These are phyloP conservation scores for Fusarium sp. DNA, from an alignment of 2,329 filamentous ascomycete genomes.

Conservation along the genomic window DNA sequence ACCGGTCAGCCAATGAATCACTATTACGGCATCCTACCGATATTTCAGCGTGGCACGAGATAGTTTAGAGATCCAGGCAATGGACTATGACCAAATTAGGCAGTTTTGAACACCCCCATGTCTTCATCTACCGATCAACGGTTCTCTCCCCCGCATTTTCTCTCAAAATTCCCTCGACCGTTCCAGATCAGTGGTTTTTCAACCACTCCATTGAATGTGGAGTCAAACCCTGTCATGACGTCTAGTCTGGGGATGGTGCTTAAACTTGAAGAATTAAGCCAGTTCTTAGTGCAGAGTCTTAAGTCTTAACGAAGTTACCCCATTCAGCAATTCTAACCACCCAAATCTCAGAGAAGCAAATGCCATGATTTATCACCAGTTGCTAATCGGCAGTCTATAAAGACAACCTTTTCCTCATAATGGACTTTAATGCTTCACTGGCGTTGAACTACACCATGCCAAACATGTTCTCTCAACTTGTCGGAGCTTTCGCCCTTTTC, in stretches of 20 bases:
- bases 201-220: not conserved
- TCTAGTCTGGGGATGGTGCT: not conserved
- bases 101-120: not conserved
- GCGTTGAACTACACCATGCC: not conserved
- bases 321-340: not conserved
- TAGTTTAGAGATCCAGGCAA: too few species aligned
- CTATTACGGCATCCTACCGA: not conserved
- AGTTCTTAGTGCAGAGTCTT: not conserved
- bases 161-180: not conserved
- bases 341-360: not conserved
- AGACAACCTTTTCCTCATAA: not conserved
- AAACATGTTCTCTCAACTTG: constrained; percentile 9
- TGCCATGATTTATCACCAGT: not conserved
- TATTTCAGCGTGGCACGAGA: too few species aligned
- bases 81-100: not conserved
- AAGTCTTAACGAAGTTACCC: not conserved
- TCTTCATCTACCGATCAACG: not conserved
- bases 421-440: not conserved
- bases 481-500: constrained; percentile 17
- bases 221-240: constrained; percentile 4
- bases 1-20: too few species aligned
- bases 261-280: not conserved
- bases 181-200: not conserved
- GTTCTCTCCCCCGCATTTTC: constrained; percentile 3
- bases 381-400: not conserved